Evolutionary conservation across 2,329 filamentous ascomycete species (phyloP).

Genomic region (Hypoxylon sp.): DNA sequence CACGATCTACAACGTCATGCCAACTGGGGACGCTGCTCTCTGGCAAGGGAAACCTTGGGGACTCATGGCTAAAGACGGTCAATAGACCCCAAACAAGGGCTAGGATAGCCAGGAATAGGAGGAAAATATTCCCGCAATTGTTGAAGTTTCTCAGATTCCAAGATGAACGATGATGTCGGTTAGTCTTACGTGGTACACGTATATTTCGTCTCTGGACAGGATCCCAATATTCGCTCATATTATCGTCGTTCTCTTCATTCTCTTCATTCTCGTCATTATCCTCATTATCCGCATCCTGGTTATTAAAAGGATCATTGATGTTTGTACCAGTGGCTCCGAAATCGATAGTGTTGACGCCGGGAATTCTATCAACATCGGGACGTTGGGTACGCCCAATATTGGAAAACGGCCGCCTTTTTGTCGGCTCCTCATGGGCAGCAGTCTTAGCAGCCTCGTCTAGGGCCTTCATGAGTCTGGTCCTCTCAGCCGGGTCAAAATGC

Average conservation of each 20-base stretch:
- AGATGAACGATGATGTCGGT: not conserved
- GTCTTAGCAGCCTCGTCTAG: conserved; percentile 14
- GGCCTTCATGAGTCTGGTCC: not conserved
- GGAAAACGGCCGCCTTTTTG: too few species aligned
- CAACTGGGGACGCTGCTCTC: not conserved
- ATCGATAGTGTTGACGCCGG: not conserved
- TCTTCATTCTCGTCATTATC: conserved; percentile 1
- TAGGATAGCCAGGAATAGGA: conserved; percentile 26
- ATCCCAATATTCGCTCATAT: not conserved
- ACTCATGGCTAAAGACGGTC: not conserved
- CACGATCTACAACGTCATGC: not conserved
- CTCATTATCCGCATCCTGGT: conserved; percentile 6
- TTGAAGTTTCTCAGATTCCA: not conserved
- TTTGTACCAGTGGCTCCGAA: not conserved
- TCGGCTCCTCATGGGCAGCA: not conserved
- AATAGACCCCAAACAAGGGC: conserved; percentile 15
- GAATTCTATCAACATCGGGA: not conserved
- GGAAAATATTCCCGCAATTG: not conserved
- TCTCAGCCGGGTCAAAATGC: not conserved
- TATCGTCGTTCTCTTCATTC: not conserved
- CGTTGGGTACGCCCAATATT: too few species aligned
- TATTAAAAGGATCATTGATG: not conserved
- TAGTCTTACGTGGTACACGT: not conserved
- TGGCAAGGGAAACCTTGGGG: not conserved
- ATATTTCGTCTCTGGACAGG: too few species aligned